Conservation (phyloP, 495 filamentous ascomycete genomes). For the Neurospora sp. region DNA sequence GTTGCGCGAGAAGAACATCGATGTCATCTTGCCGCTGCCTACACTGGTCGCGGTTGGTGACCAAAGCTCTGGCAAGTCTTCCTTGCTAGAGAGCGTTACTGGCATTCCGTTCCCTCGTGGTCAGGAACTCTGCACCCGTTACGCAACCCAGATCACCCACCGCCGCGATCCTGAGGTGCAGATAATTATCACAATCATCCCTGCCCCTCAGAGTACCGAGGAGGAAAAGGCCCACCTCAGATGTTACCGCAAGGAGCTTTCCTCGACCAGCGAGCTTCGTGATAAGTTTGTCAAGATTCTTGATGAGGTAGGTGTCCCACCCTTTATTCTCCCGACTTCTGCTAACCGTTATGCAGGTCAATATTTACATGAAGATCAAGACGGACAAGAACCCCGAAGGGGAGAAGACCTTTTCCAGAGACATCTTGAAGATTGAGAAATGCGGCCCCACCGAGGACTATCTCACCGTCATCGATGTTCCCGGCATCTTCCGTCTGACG, state of each 20-base stretch:
- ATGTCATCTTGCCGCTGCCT: slow-evolving; percentile 27
- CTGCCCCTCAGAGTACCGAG: slow-evolving; percentile 20
- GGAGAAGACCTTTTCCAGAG: slow-evolving; percentile 32
- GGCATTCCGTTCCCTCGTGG: slow-evolving; percentile 37
- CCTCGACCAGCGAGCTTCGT: slow-evolving; percentile 8
- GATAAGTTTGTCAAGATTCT: slow-evolving; percentile 15
- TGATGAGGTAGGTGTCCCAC: slow-evolving; percentile 11
- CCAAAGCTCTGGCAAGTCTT: slow-evolving; percentile 41
- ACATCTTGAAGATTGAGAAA: slow-evolving; percentile 49
- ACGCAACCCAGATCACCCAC: slow-evolving; percentile 47
- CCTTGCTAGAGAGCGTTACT: slow-evolving; percentile 39
- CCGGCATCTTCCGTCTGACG: slow-evolving; percentile 52
- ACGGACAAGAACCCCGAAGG: slow-evolving; percentile 9
- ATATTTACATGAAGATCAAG: slow-evolving; percentile 28
- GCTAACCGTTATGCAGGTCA: slow-evolving; percentile 16
- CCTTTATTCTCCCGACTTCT: not conserved
- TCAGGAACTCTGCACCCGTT: slow-evolving; percentile 41
- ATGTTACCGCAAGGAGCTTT: slow-evolving; percentile 4
- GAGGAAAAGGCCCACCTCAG: slow-evolving; percentile 10
- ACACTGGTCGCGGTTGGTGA: slow-evolving; percentile 39
- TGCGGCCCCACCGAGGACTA: slow-evolving; percentile 44
- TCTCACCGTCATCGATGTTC: slow-evolving; percentile 53
- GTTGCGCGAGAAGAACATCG: slow-evolving; percentile 31
- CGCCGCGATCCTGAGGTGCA: slow-evolving; percentile 12
- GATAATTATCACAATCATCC: slow-evolving; percentile 33